A percentile compares a stretch with the other conserved stretches of the same genome.
Evolutionary conservation across 1,284 basidiomycete species (phyloP).

Genomic region (Psilocybe mexicana): DNA sequence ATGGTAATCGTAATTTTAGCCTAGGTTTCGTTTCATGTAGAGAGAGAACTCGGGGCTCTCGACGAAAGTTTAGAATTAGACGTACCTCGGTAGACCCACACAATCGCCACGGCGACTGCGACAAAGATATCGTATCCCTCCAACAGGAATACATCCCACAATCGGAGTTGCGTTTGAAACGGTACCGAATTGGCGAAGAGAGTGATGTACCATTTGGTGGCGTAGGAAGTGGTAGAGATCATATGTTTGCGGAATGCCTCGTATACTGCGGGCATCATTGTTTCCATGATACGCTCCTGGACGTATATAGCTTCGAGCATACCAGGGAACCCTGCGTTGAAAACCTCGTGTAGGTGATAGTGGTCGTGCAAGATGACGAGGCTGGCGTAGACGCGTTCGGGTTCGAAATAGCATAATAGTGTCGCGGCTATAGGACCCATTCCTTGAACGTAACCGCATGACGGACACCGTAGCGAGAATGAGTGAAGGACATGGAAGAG

Average conservation of each 20-base stretch:
- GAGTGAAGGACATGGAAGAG: slow-evolving; percentile 94
- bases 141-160: slow-evolving; percentile 94
- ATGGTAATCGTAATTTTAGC: neutral
- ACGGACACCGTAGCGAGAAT: slow-evolving; percentile 81
- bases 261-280: slow-evolving; percentile 88
- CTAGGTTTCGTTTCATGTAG: neutral
- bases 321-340: slow-evolving; percentile 94
- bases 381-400: slow-evolving; percentile 83
- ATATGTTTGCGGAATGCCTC: slow-evolving; percentile 81
- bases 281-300: slow-evolving; percentile 85
- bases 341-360: slow-evolving; percentile 90
- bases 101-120: slow-evolving; percentile 80
- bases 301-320: slow-evolving; percentile 93
- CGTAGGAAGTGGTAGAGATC: slow-evolving; percentile 93
- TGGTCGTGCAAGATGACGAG: slow-evolving; percentile 85
- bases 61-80: slow-evolving; percentile 9
- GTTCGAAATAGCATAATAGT: slow-evolving; percentile 90
- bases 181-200: slow-evolving; percentile 95
- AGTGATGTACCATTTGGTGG: slow-evolving; percentile 99
- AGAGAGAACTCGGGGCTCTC: neutral
- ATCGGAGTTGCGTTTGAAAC: slow-evolving; percentile 89
- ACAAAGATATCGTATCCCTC: slow-evolving; percentile 92
- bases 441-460: slow-evolving; percentile 98
- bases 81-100: slow-evolving; percentile 87
- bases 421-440: slow-evolving; percentile 99